A percentile compares a stretch with the other conserved stretches of the same genome.
These are phyloP conservation scores for Lobosporangium transversale DNA, from an alignment of 192 early-diverging fungal genomes.

Conservation along the genomic window DNA sequence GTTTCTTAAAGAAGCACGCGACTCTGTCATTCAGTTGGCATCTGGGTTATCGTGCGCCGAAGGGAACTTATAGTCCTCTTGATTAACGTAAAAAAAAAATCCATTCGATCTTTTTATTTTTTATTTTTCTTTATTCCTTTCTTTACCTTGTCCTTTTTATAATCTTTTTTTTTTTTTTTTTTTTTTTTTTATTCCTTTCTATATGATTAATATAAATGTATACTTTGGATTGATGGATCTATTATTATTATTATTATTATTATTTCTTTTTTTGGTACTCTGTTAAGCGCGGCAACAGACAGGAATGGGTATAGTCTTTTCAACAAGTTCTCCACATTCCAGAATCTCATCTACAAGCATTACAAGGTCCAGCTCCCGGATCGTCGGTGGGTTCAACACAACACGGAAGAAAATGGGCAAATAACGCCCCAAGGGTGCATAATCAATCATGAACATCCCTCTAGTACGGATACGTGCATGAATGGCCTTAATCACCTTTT, in stretches of 20 bases:
- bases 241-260: not conserved
- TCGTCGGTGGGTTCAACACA: constrained; percentile 74
- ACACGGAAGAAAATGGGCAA: constrained; percentile 76
- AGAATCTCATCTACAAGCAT: constrained; percentile 68
- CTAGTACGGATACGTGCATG: constrained; percentile 56
- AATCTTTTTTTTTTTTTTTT: not conserved
- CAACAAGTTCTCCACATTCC: constrained; percentile 40
- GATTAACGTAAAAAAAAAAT: constrained; percentile 13
- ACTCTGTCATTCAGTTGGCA: constrained; percentile 51
- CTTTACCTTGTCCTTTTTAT: not conserved
- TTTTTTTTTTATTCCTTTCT: not conserved
- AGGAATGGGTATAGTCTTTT: constrained; percentile 19
- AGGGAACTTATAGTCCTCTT: constrained; percentile 42
- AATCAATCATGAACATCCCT: constrained; percentile 77
- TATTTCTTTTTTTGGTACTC: not conserved
- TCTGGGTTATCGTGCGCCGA: constrained; percentile 49
- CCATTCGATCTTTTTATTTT: not conserved
- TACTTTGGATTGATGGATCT: no score
- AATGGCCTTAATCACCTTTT: constrained; percentile 53
- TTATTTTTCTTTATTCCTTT: not conserved
- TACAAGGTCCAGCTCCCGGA: constrained; percentile 59
- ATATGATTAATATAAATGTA: not conserved
- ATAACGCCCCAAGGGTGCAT: constrained; percentile 60
- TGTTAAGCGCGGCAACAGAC: constrained; percentile 19
- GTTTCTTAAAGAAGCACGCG: constrained; percentile 50